A percentile compares a stretch with the other conserved stretches of the same genome.
Conservation (phyloP, 2,329 filamentous ascomycete genomes). For the Colletotrichum sp. region DNA sequence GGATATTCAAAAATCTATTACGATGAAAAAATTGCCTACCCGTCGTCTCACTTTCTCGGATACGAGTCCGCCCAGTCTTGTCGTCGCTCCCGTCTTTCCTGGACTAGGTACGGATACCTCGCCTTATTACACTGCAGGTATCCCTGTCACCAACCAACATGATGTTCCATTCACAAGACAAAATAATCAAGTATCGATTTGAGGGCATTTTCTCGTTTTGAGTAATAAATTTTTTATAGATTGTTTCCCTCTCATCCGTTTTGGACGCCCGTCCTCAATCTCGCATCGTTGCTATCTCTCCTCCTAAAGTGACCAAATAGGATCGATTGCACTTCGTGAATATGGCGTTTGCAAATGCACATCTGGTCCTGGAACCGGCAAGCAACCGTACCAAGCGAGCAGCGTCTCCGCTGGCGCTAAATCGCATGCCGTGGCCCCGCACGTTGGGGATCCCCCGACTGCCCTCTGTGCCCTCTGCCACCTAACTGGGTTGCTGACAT, state of each 20-base stretch:
- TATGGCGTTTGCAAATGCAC: not conserved
- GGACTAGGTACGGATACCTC: not conserved
- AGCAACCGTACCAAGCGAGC: not conserved
- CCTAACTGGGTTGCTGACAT: not conserved
- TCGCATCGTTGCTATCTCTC: not conserved
- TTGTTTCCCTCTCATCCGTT: not conserved
- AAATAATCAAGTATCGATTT: not conserved
- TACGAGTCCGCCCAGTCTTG: not conserved
- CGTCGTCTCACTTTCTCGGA: not conserved
- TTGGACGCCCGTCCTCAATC: not conserved
- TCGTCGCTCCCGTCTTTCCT: not conserved
- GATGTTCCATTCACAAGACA: not conserved
- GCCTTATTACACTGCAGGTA: not conserved
- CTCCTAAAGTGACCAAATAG: not conserved
- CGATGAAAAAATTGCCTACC: not conserved
- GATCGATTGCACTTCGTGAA: not conserved
- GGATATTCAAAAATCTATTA: not conserved
- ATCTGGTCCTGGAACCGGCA: not conserved
- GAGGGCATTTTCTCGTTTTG: not conserved
- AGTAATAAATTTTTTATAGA: not conserved
- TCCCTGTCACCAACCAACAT: not conserved
- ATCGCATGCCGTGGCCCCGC: not conserved
- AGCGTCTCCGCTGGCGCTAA: conserved; percentile 6
- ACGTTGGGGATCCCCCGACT: not conserved
- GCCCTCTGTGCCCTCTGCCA: not conserved